Conservation (phyloP, 2,329 filamentous ascomycete genomes). For the Waltergamsia citrina region DNA sequence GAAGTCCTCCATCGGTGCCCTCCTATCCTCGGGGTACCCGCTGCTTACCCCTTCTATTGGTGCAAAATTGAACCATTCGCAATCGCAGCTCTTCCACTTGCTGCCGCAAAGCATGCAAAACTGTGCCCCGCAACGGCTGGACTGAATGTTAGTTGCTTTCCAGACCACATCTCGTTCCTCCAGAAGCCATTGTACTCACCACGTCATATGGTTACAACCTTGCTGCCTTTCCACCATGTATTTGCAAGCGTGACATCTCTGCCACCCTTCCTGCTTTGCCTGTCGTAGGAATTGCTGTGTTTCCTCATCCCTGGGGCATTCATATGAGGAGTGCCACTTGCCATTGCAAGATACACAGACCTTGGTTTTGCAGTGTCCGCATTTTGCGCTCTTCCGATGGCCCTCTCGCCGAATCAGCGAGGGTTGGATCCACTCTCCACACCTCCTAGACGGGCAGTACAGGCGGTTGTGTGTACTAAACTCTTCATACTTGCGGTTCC, state of each 20-base stretch:
- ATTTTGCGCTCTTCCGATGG: constrained; percentile 58
- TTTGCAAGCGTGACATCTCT: constrained; percentile 66
- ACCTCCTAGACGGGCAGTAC: constrained; percentile 65
- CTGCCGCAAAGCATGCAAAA: constrained; percentile 81
- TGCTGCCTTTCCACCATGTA: constrained; percentile 70
- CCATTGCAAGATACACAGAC: constrained; percentile 67
- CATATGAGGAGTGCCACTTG: constrained; percentile 59
- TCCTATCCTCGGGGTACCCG: too few relatives aligned
- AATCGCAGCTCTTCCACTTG: constrained; percentile 78
- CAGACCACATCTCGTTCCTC: too few relatives aligned
- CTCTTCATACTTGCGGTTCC: constrained; percentile 75
- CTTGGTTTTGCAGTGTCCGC: constrained; percentile 61
- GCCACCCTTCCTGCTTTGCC: constrained; percentile 61
- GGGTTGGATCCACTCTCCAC: constrained; percentile 73
- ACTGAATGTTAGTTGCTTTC: constrained; percentile 8
- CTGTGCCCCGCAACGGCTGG: constrained; percentile 65
- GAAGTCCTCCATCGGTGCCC: background rate
- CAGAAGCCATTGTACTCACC: too few relatives aligned
- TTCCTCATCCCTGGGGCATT: constrained; percentile 65
- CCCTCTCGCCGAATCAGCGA: constrained; percentile 50
- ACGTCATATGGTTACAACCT: constrained; percentile 83
- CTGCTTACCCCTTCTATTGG: too few relatives aligned
- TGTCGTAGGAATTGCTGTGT: constrained; percentile 53
- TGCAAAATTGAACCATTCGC: constrained; percentile 66
- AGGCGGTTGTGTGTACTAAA: constrained; percentile 65